Evolutionary conservation across 768 basidiomycete species (phyloP), one percentile per base, ranked within the genome.

Genomic region (Candolleomyces aberdarensis): DNA sequence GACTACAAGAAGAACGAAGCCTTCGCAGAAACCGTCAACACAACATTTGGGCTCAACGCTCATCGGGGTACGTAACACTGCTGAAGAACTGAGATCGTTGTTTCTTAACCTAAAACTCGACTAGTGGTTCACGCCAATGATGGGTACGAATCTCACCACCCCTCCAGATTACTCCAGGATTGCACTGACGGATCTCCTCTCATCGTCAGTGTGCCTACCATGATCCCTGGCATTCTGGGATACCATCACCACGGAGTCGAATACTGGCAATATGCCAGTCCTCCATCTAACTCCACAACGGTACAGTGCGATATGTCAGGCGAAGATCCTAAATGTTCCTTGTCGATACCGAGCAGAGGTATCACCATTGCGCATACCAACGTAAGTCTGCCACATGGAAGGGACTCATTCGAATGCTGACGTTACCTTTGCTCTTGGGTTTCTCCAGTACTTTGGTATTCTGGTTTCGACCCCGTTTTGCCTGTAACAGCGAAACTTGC

Each of bases 231-330:
- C 3, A 65, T 65, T 2, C 62, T 84, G 9, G 83, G 83, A 5
- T 85, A 84, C 67, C 78, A 76, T 57, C 84, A 85, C 59, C 83
- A 84, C 60, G 83, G 82, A 0, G 67, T 82, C 52, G 82, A 83
- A 66, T 83, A 83, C 61, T 84, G 82, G 83, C 77, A 80, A 63
- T 72, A 74, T 39, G 66, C 64, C 5, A 76, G 78, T 44, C 83
- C 83, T 5, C 55, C 76, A 0, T 75, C 75, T 5, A 69, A 73
- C 31, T 70, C 74, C 14, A 83, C 75, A 5, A 81, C 78, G 0
- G 64, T 74, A 5, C 71, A 75, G 62, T 84, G 82, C 62, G 70
- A 75, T 40, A 67, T 72, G 0, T 71, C 78, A 41, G 83, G 82
- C 4, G 83, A 85, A 67, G 83, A 85, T 61, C 73, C 75, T 1